Evolutionary conservation across 768 basidiomycete genomes (phyloP).

Genomic region (Scleroderma citrinum): DNA sequence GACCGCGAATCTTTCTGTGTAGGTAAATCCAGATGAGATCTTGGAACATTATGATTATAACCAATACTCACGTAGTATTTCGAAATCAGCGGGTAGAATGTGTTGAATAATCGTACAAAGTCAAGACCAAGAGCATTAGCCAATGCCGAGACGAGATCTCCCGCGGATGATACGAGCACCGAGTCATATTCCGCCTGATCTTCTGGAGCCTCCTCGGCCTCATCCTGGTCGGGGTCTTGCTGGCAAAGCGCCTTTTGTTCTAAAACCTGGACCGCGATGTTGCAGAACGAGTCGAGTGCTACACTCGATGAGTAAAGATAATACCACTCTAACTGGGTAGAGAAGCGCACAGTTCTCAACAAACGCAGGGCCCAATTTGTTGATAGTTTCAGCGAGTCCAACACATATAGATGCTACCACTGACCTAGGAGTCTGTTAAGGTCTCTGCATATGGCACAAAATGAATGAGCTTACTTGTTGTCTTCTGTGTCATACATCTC

Average conservation of each 20-base stretch:
- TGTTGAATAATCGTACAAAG: constrained; percentile 74
- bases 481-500: constrained; percentile 94
- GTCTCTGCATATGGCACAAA: constrained; percentile 5
- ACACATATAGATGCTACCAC: constrained; percentile 87
- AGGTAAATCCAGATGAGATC: not conserved
- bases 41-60: not conserved
- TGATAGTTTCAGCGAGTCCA: constrained; percentile 86
- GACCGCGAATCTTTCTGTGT: constrained; percentile 78
- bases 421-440: constrained; percentile 41
- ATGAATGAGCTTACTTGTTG: constrained; percentile 76
- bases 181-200: constrained; percentile 96
- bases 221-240: constrained; percentile 91
- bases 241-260: constrained; percentile 96
- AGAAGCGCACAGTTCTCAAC: constrained; percentile 63
- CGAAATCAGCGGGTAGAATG: constrained; percentile 85
- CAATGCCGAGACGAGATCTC: constrained; percentile 87
- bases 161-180: constrained; percentile 88
- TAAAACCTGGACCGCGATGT: constrained; percentile 77
- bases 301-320: constrained; percentile 1
- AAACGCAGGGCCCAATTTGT: constrained; percentile 85
- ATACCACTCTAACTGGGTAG: not conserved
- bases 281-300: constrained; percentile 77
- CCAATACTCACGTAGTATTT: constrained; percentile 78
- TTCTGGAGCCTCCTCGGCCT: constrained; percentile 77
- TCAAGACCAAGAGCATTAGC: constrained; percentile 80